Evolutionary conservation across 163 green algal species (phyloP).

Genomic region (Volvox carteri): DNA sequence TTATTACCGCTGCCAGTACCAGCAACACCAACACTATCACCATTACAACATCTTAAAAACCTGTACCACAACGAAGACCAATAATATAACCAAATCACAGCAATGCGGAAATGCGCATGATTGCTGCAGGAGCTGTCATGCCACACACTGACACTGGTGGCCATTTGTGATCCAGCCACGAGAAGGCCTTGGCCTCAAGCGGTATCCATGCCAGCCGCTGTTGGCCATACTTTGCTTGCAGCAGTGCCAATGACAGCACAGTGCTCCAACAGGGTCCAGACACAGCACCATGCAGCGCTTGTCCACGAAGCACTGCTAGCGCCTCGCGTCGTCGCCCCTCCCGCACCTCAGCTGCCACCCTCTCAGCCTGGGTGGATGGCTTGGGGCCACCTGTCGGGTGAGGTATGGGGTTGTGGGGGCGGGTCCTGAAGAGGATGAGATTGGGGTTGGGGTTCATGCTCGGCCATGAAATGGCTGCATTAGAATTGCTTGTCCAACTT

Average conservation of each 20-base stretch:
- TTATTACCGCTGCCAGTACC: background rate
- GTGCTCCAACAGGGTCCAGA: conserved; percentile 5
- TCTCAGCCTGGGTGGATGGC: background rate
- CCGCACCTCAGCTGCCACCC: background rate
- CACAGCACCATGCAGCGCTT: background rate
- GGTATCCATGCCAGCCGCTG: conserved; percentile 23
- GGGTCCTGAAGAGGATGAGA: too few relatives aligned
- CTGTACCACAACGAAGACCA: background rate
- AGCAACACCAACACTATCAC: background rate
- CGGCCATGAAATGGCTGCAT: too few relatives aligned
- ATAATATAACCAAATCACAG: background rate
- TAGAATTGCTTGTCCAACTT: background rate
- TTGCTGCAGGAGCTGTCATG: conserved; percentile 1
- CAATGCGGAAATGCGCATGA: background rate
- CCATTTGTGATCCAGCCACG: conserved; percentile 4
- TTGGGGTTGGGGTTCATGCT: too few relatives aligned
- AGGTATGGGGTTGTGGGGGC: background rate
- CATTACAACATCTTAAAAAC: background rate
- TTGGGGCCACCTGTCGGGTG: background rate
- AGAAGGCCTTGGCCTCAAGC: conserved; percentile 19
- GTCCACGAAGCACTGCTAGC: background rate
- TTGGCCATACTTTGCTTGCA: background rate
- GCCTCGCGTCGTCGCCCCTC: conserved; percentile 3
- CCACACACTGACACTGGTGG: background rate
- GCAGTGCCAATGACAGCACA: conserved; percentile 44